phyloP scores from a whole-genome alignment of 2,329 filamentous ascomycete species.

The Pseudocercospora fuligena region DNA sequence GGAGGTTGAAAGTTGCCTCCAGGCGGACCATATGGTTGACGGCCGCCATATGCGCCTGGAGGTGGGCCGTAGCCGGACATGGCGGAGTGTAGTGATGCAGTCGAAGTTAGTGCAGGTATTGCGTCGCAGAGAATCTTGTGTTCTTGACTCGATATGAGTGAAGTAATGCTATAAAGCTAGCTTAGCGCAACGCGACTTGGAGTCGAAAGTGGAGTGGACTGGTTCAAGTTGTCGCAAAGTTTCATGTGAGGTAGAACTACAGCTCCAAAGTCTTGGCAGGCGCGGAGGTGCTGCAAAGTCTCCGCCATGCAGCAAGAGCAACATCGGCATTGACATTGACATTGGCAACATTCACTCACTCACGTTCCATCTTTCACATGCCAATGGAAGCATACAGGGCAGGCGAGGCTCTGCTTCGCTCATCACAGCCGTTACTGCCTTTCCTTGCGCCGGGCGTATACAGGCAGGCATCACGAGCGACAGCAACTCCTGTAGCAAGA shows the following conservation, averaged over 20 bases:
- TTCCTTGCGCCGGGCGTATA: constrained; percentile 30
- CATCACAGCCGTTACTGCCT: constrained; percentile 32
- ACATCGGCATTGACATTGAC: neutral
- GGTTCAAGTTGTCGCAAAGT: neutral
- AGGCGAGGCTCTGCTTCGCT: constrained; percentile 39
- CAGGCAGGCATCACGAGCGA: constrained; percentile 13
- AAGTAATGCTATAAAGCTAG: neutral
- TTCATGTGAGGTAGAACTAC: constrained; percentile 7
- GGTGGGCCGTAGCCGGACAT: constrained; percentile 46
- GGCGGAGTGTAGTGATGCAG: neutral
- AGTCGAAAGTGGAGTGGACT: neutral
- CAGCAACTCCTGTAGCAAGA: constrained; percentile 19
- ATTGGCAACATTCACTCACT: neutral
- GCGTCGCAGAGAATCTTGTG: neutral
- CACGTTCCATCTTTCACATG: constrained; percentile 5
- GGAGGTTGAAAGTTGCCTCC: constrained; percentile 44
- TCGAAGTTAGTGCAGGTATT: neutral
- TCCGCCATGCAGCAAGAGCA: neutral
- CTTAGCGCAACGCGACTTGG: neutral
- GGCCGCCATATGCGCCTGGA: constrained; percentile 66
- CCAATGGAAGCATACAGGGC: constrained; percentile 40
- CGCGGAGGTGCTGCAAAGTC: constrained; percentile 9
- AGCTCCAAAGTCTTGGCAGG: constrained; percentile 1
- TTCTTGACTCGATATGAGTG: neutral
- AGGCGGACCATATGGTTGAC: constrained; percentile 63